Conservation (phyloP, 805 yeast genomes). For the Candida oleophila region DNA sequence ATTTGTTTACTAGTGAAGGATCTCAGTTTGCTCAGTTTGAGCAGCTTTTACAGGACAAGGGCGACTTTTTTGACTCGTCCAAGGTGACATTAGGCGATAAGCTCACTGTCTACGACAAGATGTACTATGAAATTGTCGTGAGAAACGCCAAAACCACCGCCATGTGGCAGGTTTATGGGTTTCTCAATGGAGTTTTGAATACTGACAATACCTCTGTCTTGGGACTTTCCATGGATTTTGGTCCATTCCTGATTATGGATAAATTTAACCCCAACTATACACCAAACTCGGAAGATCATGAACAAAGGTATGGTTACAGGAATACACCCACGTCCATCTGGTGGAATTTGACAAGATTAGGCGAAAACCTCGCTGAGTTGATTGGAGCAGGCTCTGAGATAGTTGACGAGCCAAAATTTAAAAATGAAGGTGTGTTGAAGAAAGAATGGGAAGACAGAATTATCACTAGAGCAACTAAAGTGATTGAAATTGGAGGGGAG, state of each 20-base stretch:
- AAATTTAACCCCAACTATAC: conserved; percentile 77
- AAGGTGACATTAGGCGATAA: conserved; percentile 26
- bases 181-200: conserved; percentile 89
- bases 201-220: conserved; percentile 91
- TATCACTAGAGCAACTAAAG: conserved; percentile 57
- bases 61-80: conserved; percentile 17
- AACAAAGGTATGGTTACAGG: conserved; percentile 70
- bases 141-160: conserved; percentile 79
- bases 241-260: conserved; percentile 92
- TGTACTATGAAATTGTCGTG: conserved; percentile 69
- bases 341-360: conserved; percentile 89
- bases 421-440: conserved; percentile 38
- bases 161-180: conserved; percentile 88
- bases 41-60: conserved; percentile 16
- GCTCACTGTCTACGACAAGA: conserved; percentile 61
- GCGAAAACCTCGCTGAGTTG: conserved; percentile 79
- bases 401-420: conserved; percentile 42
- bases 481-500: conserved; percentile 64
- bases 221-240: conserved; percentile 89
- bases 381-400: conserved; percentile 67
- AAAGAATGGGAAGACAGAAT: conserved; percentile 52
- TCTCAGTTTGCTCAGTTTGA: conserved; percentile 27
- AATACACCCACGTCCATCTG: conserved; percentile 84
- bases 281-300: conserved; percentile 85
- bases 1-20: conserved; percentile 46